Base-by-base conservation (phyloP, 108 stramenopile species). In the Licmophora abbreviata region DNA sequence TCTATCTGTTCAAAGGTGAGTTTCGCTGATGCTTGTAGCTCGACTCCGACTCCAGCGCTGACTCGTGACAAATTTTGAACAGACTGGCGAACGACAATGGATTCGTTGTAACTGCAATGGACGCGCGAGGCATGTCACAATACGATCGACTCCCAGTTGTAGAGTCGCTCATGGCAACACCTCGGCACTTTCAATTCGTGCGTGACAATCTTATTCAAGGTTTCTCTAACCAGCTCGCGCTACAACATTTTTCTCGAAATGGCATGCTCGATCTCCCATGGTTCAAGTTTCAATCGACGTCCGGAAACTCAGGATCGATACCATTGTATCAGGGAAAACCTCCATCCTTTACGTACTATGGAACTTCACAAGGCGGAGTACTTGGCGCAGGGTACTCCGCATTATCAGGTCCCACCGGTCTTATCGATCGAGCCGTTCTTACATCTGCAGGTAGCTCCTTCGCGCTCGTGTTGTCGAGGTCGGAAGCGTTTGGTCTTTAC, bases 321-420 rank as follows among this genome's bases (percentile, higher is more conserved):
- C 40, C 48, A 17, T 17, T 51, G 4, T 1, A 25, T 12, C 17
- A 32, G 2, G 59, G 23, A 4, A 26, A 44, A 20, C 5, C 29
- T 11, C 57, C 60, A 21, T 8, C 51, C 9, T 74, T 49, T 4
- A 60, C 67, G 6, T 88, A 80, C 55, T 85, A 88, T 51, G 87
- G 87, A 8, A 85, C 79, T 29, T 77, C 74, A 22, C 81, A 85
- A 64, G 87, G 87, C 8, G 87, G 77, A 17, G 79, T 88, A 29
- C 34, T 88, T 8, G 87, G 87, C 7, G 78, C 69, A 38, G 81
- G 65, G 15, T 88, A 85, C 62, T 48, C 72, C 17, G 57, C 68
- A 15, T 45, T 68, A 20, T 33, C 58, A 15, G 74, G 65, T 1
- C 40, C 58, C 1, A 67, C 61, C 4, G 59, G 48, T 10, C 52